Evolutionary conservation across 2,329 filamentous ascomycete genomes (phyloP), one percentile per base, ranked within the genome.

Genomic region (Xylariaceae sp.): DNA sequence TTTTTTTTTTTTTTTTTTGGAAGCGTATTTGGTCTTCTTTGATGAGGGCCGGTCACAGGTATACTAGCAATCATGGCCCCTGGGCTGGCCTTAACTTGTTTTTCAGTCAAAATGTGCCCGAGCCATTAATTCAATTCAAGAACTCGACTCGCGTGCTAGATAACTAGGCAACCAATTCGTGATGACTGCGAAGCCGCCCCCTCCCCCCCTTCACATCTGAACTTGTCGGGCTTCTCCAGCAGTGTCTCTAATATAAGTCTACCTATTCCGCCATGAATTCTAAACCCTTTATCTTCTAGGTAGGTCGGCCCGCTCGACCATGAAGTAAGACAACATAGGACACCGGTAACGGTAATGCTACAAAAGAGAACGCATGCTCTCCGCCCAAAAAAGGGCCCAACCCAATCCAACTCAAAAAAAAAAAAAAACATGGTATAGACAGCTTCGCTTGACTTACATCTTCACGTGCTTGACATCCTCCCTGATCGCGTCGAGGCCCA

Each of bases 391-490:
- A 19, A 19, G 19, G 19, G 19, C 19, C 19, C 19, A 19, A 19
- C 19, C 19, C 19, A 19, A 19, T 1, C 19, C 19, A 19, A 19
- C 19, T 19, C 19, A 34, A 34, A 34, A 8, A 34, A 34, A 34
- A 34, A 34, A 5, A 3, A 8, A 34, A 5, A 34, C 32, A 5
- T 37, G 12, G 5, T 19, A 37, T 11, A 37, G 8, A 6, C 35
- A 6, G 3, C 8, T 37, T 7, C 2, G 8, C 3, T 11, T 11
- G 35, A 37, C 35, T 58, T 66, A 76, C 63, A 75, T 75, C 68
- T 74, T 76, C n/a, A 66, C 67, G 54, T 68, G 70, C 61, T 72
- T 71, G 45, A 69, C 59, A 37, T 72, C 69, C 50, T 71, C 69
- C 53, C 63, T 65, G 5, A 63, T 66, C 19, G 69, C 63, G 41